Evolutionary conservation across 139 green algal genomes (phyloP).

Genomic region (Monoraphidium neglectum): DNA sequence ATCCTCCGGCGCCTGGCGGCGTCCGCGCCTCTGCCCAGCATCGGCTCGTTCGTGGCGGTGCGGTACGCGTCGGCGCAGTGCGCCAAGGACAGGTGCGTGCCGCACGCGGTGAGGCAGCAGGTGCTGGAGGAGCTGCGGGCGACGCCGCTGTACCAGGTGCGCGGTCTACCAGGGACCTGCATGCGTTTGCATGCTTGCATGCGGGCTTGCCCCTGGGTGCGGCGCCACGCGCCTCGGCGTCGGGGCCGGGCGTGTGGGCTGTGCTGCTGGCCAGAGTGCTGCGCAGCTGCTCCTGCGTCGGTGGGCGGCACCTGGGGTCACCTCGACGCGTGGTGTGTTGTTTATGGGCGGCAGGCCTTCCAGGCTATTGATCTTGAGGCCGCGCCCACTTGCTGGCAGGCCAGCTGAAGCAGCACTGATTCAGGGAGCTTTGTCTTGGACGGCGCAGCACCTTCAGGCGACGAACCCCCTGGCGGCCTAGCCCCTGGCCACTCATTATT

Average conservation of each 20-base stretch:
- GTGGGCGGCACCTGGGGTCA: background rate
- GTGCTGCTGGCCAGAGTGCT: background rate
- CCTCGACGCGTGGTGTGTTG: no score
- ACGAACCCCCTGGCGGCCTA: no score
- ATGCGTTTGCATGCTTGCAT: background rate
- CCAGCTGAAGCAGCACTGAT: no score
- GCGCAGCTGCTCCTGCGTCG: background rate
- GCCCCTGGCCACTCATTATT: no score
- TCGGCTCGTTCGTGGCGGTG: slow-evolving; percentile 34
- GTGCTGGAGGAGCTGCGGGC: slow-evolving; percentile 52
- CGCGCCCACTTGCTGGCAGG: no score
- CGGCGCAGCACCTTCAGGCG: no score
- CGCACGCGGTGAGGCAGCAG: slow-evolving; percentile 31
- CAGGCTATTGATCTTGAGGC: no score
- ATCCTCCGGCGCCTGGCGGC: slow-evolving; percentile 18
- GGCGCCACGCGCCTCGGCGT: no score
- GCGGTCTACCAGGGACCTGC: no score
- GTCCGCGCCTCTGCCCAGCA: slow-evolving; percentile 24
- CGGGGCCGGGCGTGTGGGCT: background rate
- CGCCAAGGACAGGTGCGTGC: slow-evolving; percentile 39
- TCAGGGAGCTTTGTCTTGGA: no score
- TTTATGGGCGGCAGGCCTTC: no score
- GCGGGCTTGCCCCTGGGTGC: no score
- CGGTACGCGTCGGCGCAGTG: slow-evolving; percentile 14
- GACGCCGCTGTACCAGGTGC: slow-evolving; percentile 45